These are phyloP conservation scores for Diophrys sp. DNA, from an alignment of 73 alveolate species.

Conservation along the genomic window DNA sequence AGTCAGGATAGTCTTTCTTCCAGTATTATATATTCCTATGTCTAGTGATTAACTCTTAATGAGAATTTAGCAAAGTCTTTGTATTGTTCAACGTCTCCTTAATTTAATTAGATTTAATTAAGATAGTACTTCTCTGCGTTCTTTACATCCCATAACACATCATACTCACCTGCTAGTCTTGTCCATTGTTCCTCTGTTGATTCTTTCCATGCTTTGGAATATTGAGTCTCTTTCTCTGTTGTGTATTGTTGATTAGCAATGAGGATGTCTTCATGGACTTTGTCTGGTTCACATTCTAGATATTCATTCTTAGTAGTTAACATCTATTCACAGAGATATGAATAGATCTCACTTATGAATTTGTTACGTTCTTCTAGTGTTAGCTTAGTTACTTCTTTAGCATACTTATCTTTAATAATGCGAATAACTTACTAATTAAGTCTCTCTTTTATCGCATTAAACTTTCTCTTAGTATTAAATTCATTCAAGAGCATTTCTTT, in stretches of 20 bases:
- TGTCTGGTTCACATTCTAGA: slow-evolving; percentile 6
- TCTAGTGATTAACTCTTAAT: not conserved
- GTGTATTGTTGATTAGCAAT: slow-evolving; percentile 3
- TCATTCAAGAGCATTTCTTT: slow-evolving; percentile 84
- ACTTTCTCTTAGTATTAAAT: slow-evolving; percentile 87
- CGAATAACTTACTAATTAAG: slow-evolving; percentile 87
- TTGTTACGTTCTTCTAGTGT: slow-evolving; percentile 76
- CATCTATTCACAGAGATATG: slow-evolving; percentile 87
- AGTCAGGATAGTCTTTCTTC: slow-evolving; percentile 6
- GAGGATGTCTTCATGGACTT: slow-evolving; percentile 31
- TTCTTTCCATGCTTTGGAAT: slow-evolving; percentile 27
- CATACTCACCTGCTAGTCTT: slow-evolving; percentile 53
- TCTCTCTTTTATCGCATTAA: slow-evolving; percentile 83
- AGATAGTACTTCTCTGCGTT: slow-evolving; percentile 28
- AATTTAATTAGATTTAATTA: slow-evolving; percentile 5
- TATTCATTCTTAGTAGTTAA: slow-evolving; percentile 10
- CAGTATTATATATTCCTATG: slow-evolving; percentile 10
- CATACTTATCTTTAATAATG: slow-evolving; percentile 88
- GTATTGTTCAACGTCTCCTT: not conserved
- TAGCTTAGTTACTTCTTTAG: slow-evolving; percentile 75
- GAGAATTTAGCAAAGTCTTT: slow-evolving; percentile 16
- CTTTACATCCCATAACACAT: slow-evolving; percentile 18
- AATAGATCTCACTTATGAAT: slow-evolving; percentile 89
- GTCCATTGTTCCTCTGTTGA: not conserved
- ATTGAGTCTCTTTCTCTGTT: slow-evolving; percentile 12